These are phyloP conservation scores for Medicago lupulina DNA, from an alignment of 306 rosid genomes.

Conservation along the genomic window DNA sequence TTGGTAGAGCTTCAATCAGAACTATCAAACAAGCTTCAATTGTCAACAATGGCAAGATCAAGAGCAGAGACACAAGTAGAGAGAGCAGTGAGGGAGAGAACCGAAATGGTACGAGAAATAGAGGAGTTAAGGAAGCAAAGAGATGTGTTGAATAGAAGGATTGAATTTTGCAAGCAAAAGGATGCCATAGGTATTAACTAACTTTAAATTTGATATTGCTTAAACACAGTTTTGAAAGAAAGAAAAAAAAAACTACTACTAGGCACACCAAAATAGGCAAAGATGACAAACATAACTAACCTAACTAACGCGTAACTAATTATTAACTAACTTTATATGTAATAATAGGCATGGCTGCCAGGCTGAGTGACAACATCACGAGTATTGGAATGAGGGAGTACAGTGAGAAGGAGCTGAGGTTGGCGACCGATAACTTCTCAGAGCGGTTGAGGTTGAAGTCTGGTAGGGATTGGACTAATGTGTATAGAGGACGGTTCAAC, in stretches of 20 bases:
- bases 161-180: slow-evolving; percentile 72
- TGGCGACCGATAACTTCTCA: slow-evolving; percentile 71
- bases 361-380: slow-evolving; percentile 36
- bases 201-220: no score
- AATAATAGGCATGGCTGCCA: slow-evolving; percentile 41
- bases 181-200: slow-evolving; percentile 62
- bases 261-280: no score
- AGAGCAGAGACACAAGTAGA: slow-evolving; percentile 52
- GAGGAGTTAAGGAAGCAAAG: slow-evolving; percentile 63
- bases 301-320: background rate
- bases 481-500: slow-evolving; percentile 65
- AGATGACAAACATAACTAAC: no score
- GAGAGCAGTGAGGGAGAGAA: slow-evolving; percentile 47
- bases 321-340: no score
- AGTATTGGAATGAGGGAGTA: slow-evolving; percentile 61
- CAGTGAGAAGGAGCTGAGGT: slow-evolving; percentile 58
- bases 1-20: slow-evolving; percentile 55
- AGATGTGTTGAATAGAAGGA: slow-evolving; percentile 69
- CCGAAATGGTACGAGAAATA: slow-evolving; percentile 58
- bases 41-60: slow-evolving; percentile 45
- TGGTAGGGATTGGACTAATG: slow-evolving; percentile 44
- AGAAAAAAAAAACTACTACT: no score
- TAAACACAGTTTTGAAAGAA: no score
- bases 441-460: slow-evolving; percentile 59
- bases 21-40: slow-evolving; percentile 59